Percentiles rank a stretch among this genome's conserved stretches.
Evolutionary conservation across 352 stramenopile genomes (phyloP).

Genomic region (Aphanomyces euteiches): DNA sequence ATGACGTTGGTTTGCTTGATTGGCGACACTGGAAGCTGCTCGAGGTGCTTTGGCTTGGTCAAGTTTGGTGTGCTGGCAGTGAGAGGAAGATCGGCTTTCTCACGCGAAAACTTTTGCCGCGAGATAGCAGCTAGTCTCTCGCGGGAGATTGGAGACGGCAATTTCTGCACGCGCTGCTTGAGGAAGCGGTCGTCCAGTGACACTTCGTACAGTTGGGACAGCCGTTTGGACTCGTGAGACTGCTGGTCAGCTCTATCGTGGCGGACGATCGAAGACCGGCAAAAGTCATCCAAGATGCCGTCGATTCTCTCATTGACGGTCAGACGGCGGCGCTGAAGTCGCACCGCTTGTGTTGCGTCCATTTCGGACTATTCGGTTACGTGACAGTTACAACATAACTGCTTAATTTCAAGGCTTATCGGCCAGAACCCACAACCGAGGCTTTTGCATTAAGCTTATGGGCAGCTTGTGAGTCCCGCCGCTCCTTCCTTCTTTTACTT

Average conservation of each 20-base stretch:
- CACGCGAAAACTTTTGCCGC: constrained; percentile 2
- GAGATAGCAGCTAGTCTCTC: constrained; percentile 1
- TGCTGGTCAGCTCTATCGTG: background rate
- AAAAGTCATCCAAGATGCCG: constrained; percentile 10
- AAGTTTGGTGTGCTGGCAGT: background rate
- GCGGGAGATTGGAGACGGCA: constrained; percentile 5
- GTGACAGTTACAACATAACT: too few species aligned
- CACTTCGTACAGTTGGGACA: constrained; percentile 14
- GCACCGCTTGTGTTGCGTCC: too few species aligned
- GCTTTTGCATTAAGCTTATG: too few species aligned
- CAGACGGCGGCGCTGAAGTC: background rate
- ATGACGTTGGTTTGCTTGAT: constrained; percentile 1
- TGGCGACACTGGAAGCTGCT: background rate
- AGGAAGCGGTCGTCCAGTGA: constrained; percentile 5
- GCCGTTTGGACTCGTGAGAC: constrained; percentile 7
- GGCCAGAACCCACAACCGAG: too few species aligned
- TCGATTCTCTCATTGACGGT: constrained; percentile 25
- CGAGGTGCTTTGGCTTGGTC: background rate
- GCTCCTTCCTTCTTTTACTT: too few species aligned
- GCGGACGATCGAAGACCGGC: background rate
- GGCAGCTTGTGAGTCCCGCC: too few species aligned
- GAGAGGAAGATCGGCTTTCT: background rate
- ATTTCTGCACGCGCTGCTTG: constrained; percentile 2
- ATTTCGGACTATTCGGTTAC: too few species aligned
- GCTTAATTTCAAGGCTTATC: too few species aligned